phyloP scores from a whole-genome alignment of 495 filamentous ascomycete species.

The Aspergillus funiculosus region DNA sequence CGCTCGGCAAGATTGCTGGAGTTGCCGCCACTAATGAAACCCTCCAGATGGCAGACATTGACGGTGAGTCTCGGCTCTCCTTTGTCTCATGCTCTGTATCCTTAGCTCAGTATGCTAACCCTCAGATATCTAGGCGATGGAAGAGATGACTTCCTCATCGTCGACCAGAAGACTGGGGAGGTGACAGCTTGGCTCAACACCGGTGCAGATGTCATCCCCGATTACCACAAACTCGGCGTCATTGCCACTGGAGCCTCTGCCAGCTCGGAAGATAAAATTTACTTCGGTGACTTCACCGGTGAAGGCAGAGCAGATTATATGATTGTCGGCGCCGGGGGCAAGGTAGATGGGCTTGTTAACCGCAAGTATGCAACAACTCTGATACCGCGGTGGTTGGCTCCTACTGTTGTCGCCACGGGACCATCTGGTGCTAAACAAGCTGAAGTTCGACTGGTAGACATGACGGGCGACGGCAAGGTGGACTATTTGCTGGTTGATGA shows the following conservation, averaged over 20 bases:
- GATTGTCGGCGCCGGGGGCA: not conserved
- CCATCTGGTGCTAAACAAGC: not conserved
- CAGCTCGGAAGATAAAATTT: not conserved
- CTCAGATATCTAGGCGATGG: not conserved
- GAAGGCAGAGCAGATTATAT: constrained; percentile 3
- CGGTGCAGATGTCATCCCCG: not conserved
- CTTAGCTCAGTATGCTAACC: not conserved
- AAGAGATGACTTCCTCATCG: not conserved
- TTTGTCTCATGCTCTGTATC: too few relatives aligned
- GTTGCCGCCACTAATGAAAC: not conserved
- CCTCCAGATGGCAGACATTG: constrained; percentile 2
- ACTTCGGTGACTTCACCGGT: not conserved
- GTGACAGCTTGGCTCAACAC: constrained; percentile 5
- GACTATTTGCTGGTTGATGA: not conserved
- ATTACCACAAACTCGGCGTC: not conserved
- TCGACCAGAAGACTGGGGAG: not conserved
- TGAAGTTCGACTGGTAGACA: not conserved
- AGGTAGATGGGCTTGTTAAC: not conserved
- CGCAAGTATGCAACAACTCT: not conserved
- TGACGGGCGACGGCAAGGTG: constrained; percentile 2
- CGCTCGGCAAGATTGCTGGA: constrained; percentile 1
- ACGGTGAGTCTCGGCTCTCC: not conserved
- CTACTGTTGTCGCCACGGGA: not conserved
- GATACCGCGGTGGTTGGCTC: not conserved
- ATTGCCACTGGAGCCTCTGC: not conserved